phyloP scores from a whole-genome alignment of 139 green algal genomes.

The Pleodorina starrii region DNA sequence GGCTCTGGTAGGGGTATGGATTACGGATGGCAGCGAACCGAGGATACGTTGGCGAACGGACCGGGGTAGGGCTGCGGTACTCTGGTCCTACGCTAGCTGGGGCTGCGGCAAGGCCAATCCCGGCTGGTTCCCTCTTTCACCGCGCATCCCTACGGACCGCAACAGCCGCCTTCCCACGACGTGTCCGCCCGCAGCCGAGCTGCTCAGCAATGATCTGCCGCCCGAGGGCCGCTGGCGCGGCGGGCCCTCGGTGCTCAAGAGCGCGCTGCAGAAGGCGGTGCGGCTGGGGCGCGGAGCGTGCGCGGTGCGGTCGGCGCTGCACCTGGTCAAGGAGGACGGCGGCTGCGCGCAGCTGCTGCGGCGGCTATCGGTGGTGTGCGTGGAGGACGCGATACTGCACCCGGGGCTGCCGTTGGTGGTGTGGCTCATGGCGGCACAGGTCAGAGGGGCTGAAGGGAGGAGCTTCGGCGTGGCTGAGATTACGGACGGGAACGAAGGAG shows the following conservation, averaged over 20 bases:
- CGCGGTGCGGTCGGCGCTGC: constrained; percentile 54
- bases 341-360: constrained; percentile 58
- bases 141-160: too few relatives aligned
- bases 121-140: too few relatives aligned
- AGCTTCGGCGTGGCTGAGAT: too few relatives aligned
- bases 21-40: not conserved
- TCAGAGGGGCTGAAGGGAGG: constrained; percentile 52
- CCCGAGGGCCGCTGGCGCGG: constrained; percentile 53
- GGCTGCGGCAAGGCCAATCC: too few relatives aligned
- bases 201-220: constrained; percentile 48
- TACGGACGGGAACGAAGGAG: too few relatives aligned
- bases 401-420: constrained; percentile 67
- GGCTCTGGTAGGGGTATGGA: not conserved
- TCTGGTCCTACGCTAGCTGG: too few relatives aligned
- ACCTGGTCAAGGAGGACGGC: constrained; percentile 63
- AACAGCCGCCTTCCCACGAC: not conserved
- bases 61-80: too few relatives aligned
- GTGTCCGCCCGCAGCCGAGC: not conserved
- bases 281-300: constrained; percentile 54
- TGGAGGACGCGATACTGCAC: constrained; percentile 77
- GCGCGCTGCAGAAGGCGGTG: constrained; percentile 75
- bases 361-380: constrained; percentile 67
- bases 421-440: constrained; percentile 72
- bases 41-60: too few relatives aligned
- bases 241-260: constrained; percentile 59